Evolutionary conservation across 2,329 filamentous ascomycete genomes (phyloP).

Genomic region (Botrytis squamosa): DNA sequence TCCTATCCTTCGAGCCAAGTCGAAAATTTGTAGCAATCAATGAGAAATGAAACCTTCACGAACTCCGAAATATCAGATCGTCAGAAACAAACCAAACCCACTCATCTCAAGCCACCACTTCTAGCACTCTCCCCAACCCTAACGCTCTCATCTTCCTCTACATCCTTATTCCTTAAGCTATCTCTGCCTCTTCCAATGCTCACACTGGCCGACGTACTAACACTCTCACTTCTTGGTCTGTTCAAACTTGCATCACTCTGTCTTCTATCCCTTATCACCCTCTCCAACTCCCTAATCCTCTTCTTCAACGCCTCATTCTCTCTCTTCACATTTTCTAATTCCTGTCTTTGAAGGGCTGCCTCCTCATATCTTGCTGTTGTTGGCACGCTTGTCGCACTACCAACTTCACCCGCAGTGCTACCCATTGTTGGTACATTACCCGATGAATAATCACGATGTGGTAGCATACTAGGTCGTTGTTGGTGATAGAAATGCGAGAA

Average conservation of each 20-base stretch:
- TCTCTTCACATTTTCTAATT: constrained; percentile 59
- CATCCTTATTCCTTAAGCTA: constrained; percentile 43
- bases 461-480: constrained; percentile 30
- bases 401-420: constrained; percentile 16
- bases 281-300: constrained; percentile 61
- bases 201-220: constrained; percentile 53
- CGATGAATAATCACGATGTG: constrained; percentile 34
- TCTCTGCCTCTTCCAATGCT: constrained; percentile 39
- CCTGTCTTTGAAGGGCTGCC: constrained; percentile 56
- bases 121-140: constrained; percentile 62
- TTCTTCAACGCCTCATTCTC: constrained; percentile 64
- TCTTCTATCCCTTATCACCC: constrained; percentile 43
- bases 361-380: constrained; percentile 63
- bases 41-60: not conserved
- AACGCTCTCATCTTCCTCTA: constrained; percentile 56
- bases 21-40: not conserved
- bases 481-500: constrained; percentile 35
- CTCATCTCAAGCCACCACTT: constrained; percentile 41
- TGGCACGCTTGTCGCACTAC: constrained; percentile 47
- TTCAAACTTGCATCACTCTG: constrained; percentile 45
- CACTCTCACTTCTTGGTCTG: constrained; percentile 49
- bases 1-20: not conserved
- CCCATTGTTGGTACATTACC: constrained; percentile 24
- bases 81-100: not conserved
- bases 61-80: not conserved